Base-by-base conservation (phyloP, 495 filamentous ascomycete genomes). In the Barbatosphaeria neglecta region DNA sequence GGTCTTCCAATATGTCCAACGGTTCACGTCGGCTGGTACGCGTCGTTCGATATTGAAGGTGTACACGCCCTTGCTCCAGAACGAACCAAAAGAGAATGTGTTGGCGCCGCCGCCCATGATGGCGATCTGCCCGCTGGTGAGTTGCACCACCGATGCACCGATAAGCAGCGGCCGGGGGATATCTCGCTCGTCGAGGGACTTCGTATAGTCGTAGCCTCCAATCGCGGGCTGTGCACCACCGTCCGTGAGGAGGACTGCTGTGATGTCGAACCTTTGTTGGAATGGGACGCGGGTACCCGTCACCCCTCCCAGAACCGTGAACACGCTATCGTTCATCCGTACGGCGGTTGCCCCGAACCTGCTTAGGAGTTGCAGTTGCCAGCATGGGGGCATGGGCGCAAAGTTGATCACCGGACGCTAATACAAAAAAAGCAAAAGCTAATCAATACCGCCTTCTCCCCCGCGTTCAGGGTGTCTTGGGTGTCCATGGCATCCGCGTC, bases 101-200 rank as follows among this genome's bases (percentile, higher is more conserved):
- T 88, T 84, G 22, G 86, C 86, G 17, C 90, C 89, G 15, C 90
- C 89, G 8, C 87, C 87, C 28, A 83, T 60, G 2, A 95, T 60
- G 16, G 83, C 51, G 4, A 87, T 51, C 22, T 72, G 57, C 15
- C 69, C 61, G 37, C 63, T 43, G 7, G 57, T 24, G 6, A 47
- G 40, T 4, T 50, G 18, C 3, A 74, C 64, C 7, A 68, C 60
- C 18, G 71, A 77, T 49, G 77, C 69, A 5, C 89, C 87, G 38
- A 82, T 67, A 16, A 94, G 65, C 4, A 94, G 61, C 13, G 84
- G 85, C 22, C 76, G 66, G 1, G 39, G 39, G 5, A 23, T 16
- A 6, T 6, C 39, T 15, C 38, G 16, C 1, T 4, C 6, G 13
- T 41, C 18, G 11, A 41, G 6, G 38, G 20, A 15, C 11, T 24